Conservation (phyloP, 2,329 filamentous ascomycete genomes). For the Pseudophaeomoniella oleicola region DNA sequence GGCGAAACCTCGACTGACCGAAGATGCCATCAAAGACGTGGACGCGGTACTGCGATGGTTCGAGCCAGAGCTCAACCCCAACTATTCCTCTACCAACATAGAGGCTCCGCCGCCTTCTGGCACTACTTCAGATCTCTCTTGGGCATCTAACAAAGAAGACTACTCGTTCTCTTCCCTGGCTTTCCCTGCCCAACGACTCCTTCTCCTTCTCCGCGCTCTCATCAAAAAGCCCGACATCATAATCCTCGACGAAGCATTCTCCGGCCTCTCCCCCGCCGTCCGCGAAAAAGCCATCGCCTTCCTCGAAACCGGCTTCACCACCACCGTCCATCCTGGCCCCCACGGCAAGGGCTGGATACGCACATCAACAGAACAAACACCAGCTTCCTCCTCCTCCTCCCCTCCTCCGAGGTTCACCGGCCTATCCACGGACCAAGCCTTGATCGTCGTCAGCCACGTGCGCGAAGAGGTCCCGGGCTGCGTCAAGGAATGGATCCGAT, state of each 20-base stretch:
- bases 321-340: slow-evolving; percentile 19
- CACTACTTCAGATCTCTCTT: slow-evolving; percentile 8
- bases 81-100: neutral
- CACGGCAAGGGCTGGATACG: slow-evolving; percentile 1
- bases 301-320: slow-evolving; percentile 49
- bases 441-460: slow-evolving; percentile 86
- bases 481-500: slow-evolving; percentile 70
- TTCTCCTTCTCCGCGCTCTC: slow-evolving; percentile 69
- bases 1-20: slow-evolving; percentile 49
- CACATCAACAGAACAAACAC: neutral
- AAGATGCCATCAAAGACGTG: slow-evolving; percentile 43
- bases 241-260: slow-evolving; percentile 77
- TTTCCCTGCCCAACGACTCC: slow-evolving; percentile 71
- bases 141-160: slow-evolving; percentile 7
- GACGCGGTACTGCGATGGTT: slow-evolving; percentile 65
- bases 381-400: too few relatives aligned
- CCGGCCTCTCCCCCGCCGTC: slow-evolving; percentile 66
- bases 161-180: slow-evolving; percentile 56
- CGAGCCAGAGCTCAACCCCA: slow-evolving; percentile 47
- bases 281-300: slow-evolving; percentile 81
- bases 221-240: slow-evolving; percentile 71
- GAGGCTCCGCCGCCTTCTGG: slow-evolving; percentile 13
- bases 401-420: slow-evolving; percentile 40
- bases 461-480: slow-evolving; percentile 78
- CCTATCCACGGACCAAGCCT: slow-evolving; percentile 55